Percentiles rank a stretch among this genome's conserved stretches.
These are phyloP conservation scores for Penicillium turbatum DNA, from an alignment of 495 filamentous ascomycete genomes.

Conservation along the genomic window DNA sequence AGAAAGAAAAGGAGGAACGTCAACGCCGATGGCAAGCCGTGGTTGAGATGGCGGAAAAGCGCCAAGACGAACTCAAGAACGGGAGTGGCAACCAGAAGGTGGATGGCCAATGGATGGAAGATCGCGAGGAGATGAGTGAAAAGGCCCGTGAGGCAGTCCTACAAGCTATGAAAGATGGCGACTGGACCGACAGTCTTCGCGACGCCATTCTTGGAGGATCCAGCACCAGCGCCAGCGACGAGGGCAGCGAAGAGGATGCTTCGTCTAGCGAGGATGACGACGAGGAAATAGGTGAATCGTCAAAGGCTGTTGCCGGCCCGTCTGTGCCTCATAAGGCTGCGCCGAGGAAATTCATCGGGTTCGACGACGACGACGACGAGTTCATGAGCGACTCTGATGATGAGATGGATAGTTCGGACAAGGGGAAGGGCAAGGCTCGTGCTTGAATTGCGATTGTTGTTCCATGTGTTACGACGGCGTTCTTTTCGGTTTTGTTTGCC, in stretches of 20 bases:
- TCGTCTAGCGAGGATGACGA: conserved; percentile 45
- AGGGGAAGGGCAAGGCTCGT: conserved; percentile 42
- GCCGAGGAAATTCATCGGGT: conserved; percentile 65
- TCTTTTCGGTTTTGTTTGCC: conserved; percentile 2
- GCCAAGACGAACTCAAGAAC: conserved; percentile 70
- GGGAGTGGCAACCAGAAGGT: conserved; percentile 64
- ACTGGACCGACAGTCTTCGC: conserved; percentile 47
- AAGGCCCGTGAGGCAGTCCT: conserved; percentile 79
- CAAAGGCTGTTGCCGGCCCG: conserved; percentile 19
- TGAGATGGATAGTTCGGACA: conserved; percentile 25
- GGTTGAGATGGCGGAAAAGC: conserved; percentile 74
- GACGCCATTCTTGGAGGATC: conserved; percentile 41
- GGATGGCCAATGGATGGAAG: conserved; percentile 90
- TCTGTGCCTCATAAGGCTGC: conserved; percentile 28
- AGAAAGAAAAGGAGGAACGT: conserved; percentile 80
- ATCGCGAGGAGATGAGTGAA: conserved; percentile 79
- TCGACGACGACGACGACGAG: conserved; percentile 88
- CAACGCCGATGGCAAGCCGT: conserved; percentile 78
- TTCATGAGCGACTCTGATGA: conserved; percentile 76
- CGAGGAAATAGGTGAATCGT: conserved; percentile 28
- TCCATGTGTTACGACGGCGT: conserved; percentile 21
- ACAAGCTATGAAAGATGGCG: conserved; percentile 64
- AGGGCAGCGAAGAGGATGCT: conserved; percentile 36
- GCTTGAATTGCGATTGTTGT: conserved; percentile 20
- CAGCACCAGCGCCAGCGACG: conserved; percentile 50